Percentiles rank a stretch among this genome's conserved stretches.
These are phyloP conservation scores for Phymatotrichopsis omnivora DNA, from an alignment of 2,329 filamentous ascomycete genomes.

Conservation along the genomic window DNA sequence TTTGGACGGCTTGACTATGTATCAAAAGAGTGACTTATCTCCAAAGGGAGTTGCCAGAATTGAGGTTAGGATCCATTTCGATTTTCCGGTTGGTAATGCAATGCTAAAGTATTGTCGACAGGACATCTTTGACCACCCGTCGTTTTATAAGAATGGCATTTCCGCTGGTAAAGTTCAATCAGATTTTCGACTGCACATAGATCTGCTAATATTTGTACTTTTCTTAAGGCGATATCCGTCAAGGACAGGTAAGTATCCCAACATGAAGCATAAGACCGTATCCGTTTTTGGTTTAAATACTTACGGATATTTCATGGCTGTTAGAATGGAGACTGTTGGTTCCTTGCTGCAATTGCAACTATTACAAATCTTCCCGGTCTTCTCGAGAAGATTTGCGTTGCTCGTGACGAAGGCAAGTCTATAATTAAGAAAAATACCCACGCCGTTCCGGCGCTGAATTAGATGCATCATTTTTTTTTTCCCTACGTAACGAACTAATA, in stretches of 20 bases:
- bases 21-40: slow-evolving; percentile 31
- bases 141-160: slow-evolving; percentile 68
- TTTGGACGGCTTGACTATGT: slow-evolving; percentile 39
- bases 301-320: slow-evolving; percentile 1
- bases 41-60: slow-evolving; percentile 26
- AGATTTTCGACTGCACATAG: too few species aligned
- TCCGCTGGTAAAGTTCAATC: slow-evolving; percentile 66
- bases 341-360: slow-evolving; percentile 69
- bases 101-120: slow-evolving; percentile 39
- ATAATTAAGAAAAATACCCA: background rate
- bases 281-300: background rate
- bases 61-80: slow-evolving; percentile 14
- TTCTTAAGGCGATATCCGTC: slow-evolving; percentile 14
- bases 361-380: slow-evolving; percentile 62
- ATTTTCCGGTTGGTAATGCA: slow-evolving; percentile 12
- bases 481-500: too few species aligned
- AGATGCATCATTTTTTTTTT: too few species aligned
- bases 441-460: too few species aligned
- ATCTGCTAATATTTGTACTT: slow-evolving; percentile 1
- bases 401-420: slow-evolving; percentile 46
- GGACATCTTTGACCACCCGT: slow-evolving; percentile 67
- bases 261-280: background rate
- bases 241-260: slow-evolving; percentile 16
- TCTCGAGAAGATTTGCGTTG: slow-evolving; percentile 65
- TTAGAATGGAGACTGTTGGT: slow-evolving; percentile 69